A percentile compares a stretch with the other conserved stretches of the same genome.
Evolutionary conservation across 2,329 filamentous ascomycete species (phyloP).

Genomic region (Eutypa lata): DNA sequence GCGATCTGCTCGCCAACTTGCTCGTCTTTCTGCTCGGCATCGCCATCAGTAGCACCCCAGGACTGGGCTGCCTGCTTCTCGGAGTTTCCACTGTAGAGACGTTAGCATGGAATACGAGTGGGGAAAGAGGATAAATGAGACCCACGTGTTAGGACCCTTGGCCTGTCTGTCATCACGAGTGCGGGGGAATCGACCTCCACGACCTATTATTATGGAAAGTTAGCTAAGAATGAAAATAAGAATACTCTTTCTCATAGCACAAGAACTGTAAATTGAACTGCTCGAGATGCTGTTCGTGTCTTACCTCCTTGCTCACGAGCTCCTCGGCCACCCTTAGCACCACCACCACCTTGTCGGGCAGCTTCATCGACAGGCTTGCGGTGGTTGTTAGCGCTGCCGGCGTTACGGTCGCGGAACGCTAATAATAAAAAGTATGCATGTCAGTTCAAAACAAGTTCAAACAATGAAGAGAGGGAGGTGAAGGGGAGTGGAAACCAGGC

Average conservation of each 20-base stretch:
- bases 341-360: constrained; percentile 47
- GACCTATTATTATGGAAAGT: constrained; percentile 36
- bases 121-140: constrained; percentile 4
- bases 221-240: not conserved
- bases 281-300: constrained; percentile 17
- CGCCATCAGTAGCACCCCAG: constrained; percentile 82
- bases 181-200: constrained; percentile 51
- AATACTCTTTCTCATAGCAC: constrained; percentile 4
- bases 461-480: not conserved
- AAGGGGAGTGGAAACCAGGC: constrained; percentile 8
- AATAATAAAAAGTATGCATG: constrained; percentile 8
- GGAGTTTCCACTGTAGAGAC: constrained; percentile 57
- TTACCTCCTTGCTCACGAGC: constrained; percentile 61
- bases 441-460: constrained; percentile 14
- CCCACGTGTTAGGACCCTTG: constrained; percentile 29
- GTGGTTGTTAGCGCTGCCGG: constrained; percentile 79
- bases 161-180: constrained; percentile 57
- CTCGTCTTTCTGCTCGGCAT: constrained; percentile 86
- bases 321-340: constrained; percentile 60
- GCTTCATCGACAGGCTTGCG: constrained; percentile 71
- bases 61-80: constrained; percentile 86
- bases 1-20: constrained; percentile 87
- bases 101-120: constrained; percentile 17
- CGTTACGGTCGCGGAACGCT: constrained; percentile 90
- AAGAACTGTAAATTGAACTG: not conserved